phyloP scores from a whole-genome alignment of 2,329 filamentous ascomycete genomes.

The Phialemonium atrogriseum region DNA sequence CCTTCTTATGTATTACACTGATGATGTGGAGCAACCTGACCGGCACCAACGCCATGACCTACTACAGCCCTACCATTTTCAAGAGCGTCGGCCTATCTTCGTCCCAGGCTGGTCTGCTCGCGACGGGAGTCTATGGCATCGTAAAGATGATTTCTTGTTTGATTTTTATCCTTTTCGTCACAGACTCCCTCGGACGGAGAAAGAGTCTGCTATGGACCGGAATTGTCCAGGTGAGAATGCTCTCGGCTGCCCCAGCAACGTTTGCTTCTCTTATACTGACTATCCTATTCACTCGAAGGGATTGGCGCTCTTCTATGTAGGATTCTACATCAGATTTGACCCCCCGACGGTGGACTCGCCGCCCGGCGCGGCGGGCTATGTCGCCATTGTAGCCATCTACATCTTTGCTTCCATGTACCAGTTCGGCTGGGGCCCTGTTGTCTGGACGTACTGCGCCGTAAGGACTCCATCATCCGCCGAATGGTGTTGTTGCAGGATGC shows the following conservation, averaged over 20 bases:
- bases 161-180: constrained; percentile 48
- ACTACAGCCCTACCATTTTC: constrained; percentile 23
- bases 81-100: constrained; percentile 26
- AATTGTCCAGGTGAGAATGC: constrained; percentile 14
- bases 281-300: too few relatives aligned
- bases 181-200: constrained; percentile 50
- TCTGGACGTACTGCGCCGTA: constrained; percentile 51
- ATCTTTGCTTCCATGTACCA: constrained; percentile 55
- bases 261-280: too few relatives aligned
- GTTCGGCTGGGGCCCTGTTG: constrained; percentile 54
- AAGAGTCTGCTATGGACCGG: constrained; percentile 47
- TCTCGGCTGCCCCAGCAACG: too few relatives aligned
- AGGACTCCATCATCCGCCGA: too few relatives aligned
- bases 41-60: constrained; percentile 11
- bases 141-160: constrained; percentile 50
- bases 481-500: constrained; percentile 7
- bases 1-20: constrained; percentile 1
- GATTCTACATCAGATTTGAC: constrained; percentile 48
- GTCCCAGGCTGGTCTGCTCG: constrained; percentile 44
- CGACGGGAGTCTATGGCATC: constrained; percentile 55
- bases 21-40: neutral
- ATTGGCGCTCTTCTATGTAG: constrained; percentile 58
- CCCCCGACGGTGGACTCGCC: constrained; percentile 24
- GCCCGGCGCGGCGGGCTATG: constrained; percentile 38
- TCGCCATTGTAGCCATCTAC: constrained; percentile 52